These are phyloP conservation scores for Plantago major DNA, from an alignment of 257 asterid species.

Conservation along the genomic window DNA sequence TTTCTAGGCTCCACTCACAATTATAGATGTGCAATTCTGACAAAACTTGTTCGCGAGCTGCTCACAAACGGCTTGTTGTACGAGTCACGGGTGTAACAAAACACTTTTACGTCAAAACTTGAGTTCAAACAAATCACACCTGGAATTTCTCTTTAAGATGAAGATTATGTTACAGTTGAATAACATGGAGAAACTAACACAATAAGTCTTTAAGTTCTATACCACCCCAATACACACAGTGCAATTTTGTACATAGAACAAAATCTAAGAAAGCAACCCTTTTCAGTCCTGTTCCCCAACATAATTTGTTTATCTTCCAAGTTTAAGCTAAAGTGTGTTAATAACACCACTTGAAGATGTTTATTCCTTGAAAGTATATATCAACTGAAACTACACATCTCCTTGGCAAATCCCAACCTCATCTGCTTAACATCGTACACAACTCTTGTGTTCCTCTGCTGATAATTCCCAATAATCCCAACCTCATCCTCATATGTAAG, in stretches of 20 bases:
- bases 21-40: no score
- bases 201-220: slow-evolving; percentile 23
- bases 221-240: slow-evolving; percentile 25
- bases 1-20: no score
- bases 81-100: no score
- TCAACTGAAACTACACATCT: slow-evolving; percentile 53
- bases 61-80: no score
- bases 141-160: not conserved
- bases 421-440: slow-evolving; percentile 61
- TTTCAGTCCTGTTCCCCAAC: slow-evolving; percentile 7
- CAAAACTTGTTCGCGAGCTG: no score
- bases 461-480: slow-evolving; percentile 87
- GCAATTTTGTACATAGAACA: slow-evolving; percentile 23
- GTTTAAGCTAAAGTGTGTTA: not conserved
- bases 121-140: no score
- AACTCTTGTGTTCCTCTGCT: slow-evolving; percentile 80
- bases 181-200: slow-evolving; percentile 17
- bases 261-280: slow-evolving; percentile 18
- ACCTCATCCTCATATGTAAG: slow-evolving; percentile 59
- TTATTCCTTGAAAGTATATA: not conserved
- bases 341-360: not conserved
- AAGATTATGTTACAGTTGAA: slow-evolving; percentile 13
- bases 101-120: no score
- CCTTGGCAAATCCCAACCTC: slow-evolving; percentile 78
- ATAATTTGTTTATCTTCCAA: no score